These are phyloP conservation scores for Coniferiporia weirii DNA, from an alignment of 1,284 basidiomycete species.

Conservation along the genomic window DNA sequence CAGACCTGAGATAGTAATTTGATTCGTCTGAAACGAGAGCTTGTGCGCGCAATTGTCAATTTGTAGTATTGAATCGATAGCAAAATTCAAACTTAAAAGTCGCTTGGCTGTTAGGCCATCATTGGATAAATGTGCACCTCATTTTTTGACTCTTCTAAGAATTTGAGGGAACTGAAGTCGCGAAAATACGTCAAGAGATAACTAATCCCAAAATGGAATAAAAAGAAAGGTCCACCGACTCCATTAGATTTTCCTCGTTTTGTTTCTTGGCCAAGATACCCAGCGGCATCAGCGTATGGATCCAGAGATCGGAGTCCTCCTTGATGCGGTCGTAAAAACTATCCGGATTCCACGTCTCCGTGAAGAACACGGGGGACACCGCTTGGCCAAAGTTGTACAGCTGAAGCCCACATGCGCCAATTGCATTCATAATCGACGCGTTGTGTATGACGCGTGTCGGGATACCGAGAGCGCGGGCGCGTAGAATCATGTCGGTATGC, in stretches of 20 bases:
- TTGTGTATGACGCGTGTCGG: slow-evolving; percentile 92
- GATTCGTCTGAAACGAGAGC: no score
- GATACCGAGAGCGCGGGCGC: slow-evolving; percentile 33
- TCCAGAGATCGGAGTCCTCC: slow-evolving; percentile 83
- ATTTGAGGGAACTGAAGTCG: no score
- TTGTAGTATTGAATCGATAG: no score
- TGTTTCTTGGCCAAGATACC: slow-evolving; percentile 99
- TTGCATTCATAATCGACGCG: slow-evolving; percentile 96
- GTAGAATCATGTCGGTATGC: no score
- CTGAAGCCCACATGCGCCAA: slow-evolving; percentile 89
- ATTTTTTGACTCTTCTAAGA: no score
- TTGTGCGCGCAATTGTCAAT: no score
- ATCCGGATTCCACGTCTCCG: slow-evolving; percentile 76
- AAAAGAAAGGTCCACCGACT: slow-evolving; percentile 39
- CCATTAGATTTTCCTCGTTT: slow-evolving; percentile 90
- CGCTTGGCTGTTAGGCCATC: no score
- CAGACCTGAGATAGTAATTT: no score
- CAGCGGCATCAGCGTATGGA: slow-evolving; percentile 93
- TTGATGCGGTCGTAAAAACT: slow-evolving; percentile 92
- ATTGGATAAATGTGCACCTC: no score
- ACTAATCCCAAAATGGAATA: no score
- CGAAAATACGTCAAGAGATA: no score
- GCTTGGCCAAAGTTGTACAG: slow-evolving; percentile 99
- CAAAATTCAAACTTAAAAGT: no score
- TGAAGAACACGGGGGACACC: slow-evolving; percentile 91